phyloP scores from a whole-genome alignment of 2,329 filamentous ascomycete species.

The Aspergillus carbonarius region DNA sequence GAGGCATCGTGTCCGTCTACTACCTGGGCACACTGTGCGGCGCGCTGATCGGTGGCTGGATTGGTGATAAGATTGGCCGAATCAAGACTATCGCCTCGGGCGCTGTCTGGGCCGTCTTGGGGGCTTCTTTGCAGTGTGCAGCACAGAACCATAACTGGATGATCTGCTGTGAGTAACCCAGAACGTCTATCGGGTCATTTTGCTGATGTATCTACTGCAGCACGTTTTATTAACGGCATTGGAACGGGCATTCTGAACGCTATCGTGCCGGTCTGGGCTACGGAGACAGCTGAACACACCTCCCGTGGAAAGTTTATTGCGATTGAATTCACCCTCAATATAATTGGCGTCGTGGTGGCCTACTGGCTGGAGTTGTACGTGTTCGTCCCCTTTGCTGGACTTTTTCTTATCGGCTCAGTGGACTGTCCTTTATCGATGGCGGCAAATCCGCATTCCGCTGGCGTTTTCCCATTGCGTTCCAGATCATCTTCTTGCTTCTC shows the following conservation, averaged over 20 bases:
- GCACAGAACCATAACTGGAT: constrained; percentile 68
- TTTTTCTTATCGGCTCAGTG: constrained; percentile 32
- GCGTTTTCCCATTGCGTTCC: constrained; percentile 69
- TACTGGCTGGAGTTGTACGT: constrained; percentile 60
- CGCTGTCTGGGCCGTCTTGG: constrained; percentile 58
- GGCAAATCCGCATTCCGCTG: constrained; percentile 61
- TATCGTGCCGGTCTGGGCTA: constrained; percentile 70
- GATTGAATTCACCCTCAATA: constrained; percentile 72
- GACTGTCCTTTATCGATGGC: constrained; percentile 60
- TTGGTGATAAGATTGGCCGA: constrained; percentile 63
- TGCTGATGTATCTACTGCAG: constrained; percentile 25
- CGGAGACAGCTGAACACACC: constrained; percentile 67
- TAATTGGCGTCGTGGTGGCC: constrained; percentile 64
- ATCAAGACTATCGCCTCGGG: constrained; percentile 64
- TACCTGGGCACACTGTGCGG: constrained; percentile 65
- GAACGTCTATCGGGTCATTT: not conserved
- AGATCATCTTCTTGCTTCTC: constrained; percentile 63
- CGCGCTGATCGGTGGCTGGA: constrained; percentile 61
- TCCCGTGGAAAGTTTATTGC: constrained; percentile 68
- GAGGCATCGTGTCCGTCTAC: constrained; percentile 60
- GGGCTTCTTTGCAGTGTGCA: constrained; percentile 64
- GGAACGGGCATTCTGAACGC: constrained; percentile 70
- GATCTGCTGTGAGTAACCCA: constrained; percentile 57
- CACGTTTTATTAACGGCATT: constrained; percentile 62
- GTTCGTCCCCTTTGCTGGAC: too few species aligned